A percentile compares a stretch with the other conserved stretches of the same genome.
Conservation (phyloP, 805 yeast species). For the Metschnikowia cerradonensis region DNA sequence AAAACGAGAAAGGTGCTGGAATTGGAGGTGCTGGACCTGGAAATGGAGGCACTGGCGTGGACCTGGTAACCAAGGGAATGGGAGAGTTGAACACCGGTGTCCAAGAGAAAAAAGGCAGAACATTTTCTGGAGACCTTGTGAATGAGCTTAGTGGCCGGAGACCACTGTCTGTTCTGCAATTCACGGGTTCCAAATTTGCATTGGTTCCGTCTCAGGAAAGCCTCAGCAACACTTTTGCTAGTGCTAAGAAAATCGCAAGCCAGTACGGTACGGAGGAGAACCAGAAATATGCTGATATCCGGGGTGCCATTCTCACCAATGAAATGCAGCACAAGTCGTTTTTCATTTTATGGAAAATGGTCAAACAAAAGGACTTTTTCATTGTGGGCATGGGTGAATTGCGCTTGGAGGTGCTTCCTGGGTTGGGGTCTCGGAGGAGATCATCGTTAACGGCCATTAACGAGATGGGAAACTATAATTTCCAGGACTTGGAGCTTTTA, state of each 20-base stretch:
- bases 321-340: slow-evolving; percentile 34
- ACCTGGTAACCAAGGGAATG: too few relatives aligned
- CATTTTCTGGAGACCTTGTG: background rate
- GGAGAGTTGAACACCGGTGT: too few relatives aligned
- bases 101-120: too few relatives aligned
- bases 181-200: slow-evolving; percentile 28
- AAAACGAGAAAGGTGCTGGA: too few relatives aligned
- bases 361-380: slow-evolving; percentile 16
- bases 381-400: slow-evolving; percentile 37
- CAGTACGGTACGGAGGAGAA: slow-evolving; percentile 9
- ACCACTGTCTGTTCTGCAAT: slow-evolving; percentile 24
- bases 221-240: background rate
- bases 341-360: slow-evolving; percentile 31
- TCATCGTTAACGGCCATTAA: slow-evolving; percentile 37
- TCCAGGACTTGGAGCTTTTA: slow-evolving; percentile 37
- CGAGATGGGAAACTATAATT: slow-evolving; percentile 39
- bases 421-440: slow-evolving; percentile 24
- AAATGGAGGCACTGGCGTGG: too few relatives aligned
- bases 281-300: slow-evolving; percentile 19
- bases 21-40: too few relatives aligned
- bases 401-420: slow-evolving; percentile 23
- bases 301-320: slow-evolving; percentile 39
- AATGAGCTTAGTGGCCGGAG: slow-evolving; percentile 10
- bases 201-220: slow-evolving; percentile 24
- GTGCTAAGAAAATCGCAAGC: slow-evolving; percentile 8